phyloP scores from a whole-genome alignment of 176 grass and related monocot genomes.

The Rhipidocladum racemiflorum region DNA sequence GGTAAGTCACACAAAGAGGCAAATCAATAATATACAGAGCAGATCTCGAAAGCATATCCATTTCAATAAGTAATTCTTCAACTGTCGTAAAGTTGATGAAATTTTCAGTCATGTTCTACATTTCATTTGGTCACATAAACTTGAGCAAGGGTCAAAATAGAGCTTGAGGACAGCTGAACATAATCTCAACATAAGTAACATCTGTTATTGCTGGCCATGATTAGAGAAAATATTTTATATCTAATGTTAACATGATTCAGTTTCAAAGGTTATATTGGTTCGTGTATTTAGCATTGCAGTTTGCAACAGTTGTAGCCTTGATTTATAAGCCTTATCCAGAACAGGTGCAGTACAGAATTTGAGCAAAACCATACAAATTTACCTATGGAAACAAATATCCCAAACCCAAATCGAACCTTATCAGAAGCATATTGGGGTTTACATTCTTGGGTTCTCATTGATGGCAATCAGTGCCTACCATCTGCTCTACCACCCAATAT shows the following conservation, averaged over 20 bases:
- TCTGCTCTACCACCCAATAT: not conserved
- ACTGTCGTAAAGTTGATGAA: not conserved
- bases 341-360: not conserved
- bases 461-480: not conserved
- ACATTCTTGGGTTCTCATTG: not conserved
- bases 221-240: not conserved
- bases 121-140: not conserved
- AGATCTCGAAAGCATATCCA: slow-evolving; percentile 22
- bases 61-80: not conserved
- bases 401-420: not conserved
- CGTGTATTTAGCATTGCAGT: not conserved
- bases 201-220: not conserved
- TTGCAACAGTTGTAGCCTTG: not conserved
- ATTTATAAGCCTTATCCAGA: not conserved
- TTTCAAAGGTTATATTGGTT: not conserved
- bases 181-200: slow-evolving; percentile 1
- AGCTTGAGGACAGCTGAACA: not conserved
- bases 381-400: slow-evolving; percentile 15
- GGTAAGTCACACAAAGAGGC: not conserved
- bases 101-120: not conserved
- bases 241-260: not conserved
- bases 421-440: not conserved
- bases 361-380: not conserved
- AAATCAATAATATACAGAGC: slow-evolving; percentile 10
- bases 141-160: not conserved